Conservation (phyloP, 73 alveolate species). For the Breviolum minutum region DNA sequence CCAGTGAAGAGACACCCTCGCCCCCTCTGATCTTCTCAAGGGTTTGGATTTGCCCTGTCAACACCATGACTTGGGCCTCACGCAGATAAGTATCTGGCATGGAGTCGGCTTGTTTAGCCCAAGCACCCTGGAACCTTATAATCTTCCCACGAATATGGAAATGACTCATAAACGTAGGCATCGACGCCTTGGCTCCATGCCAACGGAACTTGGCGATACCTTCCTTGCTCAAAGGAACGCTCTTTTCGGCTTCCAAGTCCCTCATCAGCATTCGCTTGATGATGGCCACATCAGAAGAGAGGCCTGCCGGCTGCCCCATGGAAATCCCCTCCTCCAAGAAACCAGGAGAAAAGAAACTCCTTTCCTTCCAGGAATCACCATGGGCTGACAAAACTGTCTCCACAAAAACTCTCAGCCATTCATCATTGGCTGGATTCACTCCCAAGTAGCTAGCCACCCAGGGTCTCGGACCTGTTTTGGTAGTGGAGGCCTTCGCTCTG, state of each 20-base stretch:
- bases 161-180: background rate
- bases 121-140: background rate
- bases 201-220: background rate
- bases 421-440: background rate
- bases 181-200: background rate
- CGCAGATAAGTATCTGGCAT: conserved; percentile 7
- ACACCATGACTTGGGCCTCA: conserved; percentile 20
- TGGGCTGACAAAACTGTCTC: background rate
- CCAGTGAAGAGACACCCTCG: background rate
- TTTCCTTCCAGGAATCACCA: background rate
- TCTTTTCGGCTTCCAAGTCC: background rate
- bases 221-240: background rate
- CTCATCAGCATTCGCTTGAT: background rate
- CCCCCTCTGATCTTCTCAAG: background rate
- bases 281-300: background rate
- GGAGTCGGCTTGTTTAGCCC: background rate
- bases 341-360: background rate
- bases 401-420: background rate
- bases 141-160: background rate
- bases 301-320: background rate
- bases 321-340: background rate
- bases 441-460: background rate
- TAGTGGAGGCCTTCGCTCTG: conserved; percentile 7
- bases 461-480: background rate
- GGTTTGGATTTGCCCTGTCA: background rate